Percentiles rank a stretch among this genome's conserved stretches.
These are phyloP conservation scores for Vitis cinerea DNA, from an alignment of 164 flowering plant species.

Conservation along the genomic window DNA sequence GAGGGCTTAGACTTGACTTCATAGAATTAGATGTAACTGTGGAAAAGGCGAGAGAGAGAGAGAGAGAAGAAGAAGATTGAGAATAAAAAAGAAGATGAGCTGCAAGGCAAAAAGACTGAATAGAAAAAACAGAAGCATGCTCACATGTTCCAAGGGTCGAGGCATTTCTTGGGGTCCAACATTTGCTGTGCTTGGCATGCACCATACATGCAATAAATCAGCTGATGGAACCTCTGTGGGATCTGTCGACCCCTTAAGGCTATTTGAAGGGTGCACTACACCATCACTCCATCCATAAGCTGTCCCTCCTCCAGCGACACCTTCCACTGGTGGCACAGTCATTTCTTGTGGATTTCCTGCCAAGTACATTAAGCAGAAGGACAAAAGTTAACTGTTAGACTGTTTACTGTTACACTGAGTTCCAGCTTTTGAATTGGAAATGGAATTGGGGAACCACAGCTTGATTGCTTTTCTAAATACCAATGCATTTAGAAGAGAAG, in stretches of 20 bases:
- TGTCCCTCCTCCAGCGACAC: conserved; percentile 97
- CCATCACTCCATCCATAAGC: conserved; percentile 95
- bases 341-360: conserved; percentile 35
- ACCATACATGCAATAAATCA: conserved; percentile 86
- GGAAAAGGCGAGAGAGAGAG: too few species aligned
- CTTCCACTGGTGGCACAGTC: conserved; percentile 84
- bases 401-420: too few species aligned
- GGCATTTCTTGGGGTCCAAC: conserved; percentile 89
- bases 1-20: too few species aligned
- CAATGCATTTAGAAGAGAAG: too few species aligned
- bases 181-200: conserved; percentile 90
- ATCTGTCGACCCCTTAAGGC: conserved; percentile 53
- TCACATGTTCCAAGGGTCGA: conserved; percentile 71
- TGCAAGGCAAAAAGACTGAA: neutral
- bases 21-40: too few species aligned
- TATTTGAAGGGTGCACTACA: conserved; percentile 28
- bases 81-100: neutral
- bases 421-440: too few species aligned
- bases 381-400: too few species aligned
- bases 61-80: neutral
- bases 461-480: too few species aligned
- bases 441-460: too few species aligned
- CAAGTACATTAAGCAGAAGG: neutral
- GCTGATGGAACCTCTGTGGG: conserved; percentile 71
- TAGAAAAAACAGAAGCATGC: conserved; percentile 8